These are phyloP conservation scores for Fraxinus excelsior DNA, from an alignment of 257 asterid genomes.

Conservation along the genomic window DNA sequence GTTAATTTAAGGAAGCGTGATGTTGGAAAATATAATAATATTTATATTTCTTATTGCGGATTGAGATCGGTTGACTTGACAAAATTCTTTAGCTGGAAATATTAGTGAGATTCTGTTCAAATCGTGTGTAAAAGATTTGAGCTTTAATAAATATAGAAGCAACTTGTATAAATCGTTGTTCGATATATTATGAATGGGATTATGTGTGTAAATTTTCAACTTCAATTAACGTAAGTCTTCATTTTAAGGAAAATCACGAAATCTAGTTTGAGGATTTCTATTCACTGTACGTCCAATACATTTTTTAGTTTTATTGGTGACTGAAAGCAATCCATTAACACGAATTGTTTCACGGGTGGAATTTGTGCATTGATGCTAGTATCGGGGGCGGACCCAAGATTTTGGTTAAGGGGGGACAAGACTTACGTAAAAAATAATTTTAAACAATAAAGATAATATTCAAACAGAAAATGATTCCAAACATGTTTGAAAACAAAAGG, in stretches of 20 bases:
- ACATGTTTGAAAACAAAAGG: no score
- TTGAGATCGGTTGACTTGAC: constrained; percentile 2
- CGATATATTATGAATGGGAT: background rate
- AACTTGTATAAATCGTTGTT: background rate
- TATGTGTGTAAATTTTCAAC: background rate
- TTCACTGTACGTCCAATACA: background rate
- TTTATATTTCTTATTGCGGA: background rate
- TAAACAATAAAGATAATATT: no score
- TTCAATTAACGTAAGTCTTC: background rate
- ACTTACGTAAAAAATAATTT: no score
- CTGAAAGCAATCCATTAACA: background rate
- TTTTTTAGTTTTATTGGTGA: background rate
- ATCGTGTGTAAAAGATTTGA: background rate
- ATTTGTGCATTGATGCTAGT: no score
- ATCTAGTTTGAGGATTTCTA: background rate
- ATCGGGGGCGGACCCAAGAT: no score
- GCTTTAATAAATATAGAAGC: background rate
- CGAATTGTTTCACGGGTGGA: background rate
- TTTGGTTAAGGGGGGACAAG: no score
- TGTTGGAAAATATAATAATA: background rate
- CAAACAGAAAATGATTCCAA: no score
- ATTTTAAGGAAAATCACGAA: background rate
- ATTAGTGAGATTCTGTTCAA: constrained; percentile 3
- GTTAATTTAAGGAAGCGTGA: background rate
- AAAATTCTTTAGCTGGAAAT: constrained; percentile 9